phyloP scores from a whole-genome alignment of 106 monocot genomes.

The Vanilla planifolia region DNA sequence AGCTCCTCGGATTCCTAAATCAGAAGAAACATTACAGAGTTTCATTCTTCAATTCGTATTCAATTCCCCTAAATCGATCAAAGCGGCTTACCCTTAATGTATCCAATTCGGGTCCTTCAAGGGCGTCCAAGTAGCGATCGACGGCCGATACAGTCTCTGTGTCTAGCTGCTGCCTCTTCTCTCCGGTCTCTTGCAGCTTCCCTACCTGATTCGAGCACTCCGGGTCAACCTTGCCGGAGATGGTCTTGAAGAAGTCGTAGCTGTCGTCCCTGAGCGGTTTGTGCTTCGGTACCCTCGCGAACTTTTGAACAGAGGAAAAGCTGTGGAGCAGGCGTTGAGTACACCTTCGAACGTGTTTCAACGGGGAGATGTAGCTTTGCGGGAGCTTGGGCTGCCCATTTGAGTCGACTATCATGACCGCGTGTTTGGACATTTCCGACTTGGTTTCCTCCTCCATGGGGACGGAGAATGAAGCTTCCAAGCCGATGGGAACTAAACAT shows the following conservation, averaged over 20 bases:
- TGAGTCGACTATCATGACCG: not conserved
- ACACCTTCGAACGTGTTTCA: constrained; percentile 11
- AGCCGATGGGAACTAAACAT: constrained; percentile 25
- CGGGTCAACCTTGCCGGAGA: constrained; percentile 35
- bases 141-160: constrained; percentile 30
- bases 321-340: constrained; percentile 17
- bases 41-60: too few relatives aligned
- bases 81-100: constrained; percentile 32
- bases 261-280: constrained; percentile 22
- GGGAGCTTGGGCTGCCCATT: not conserved
- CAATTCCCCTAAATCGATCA: too few relatives aligned
- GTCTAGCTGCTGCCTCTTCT: constrained; percentile 7
- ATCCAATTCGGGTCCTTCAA: constrained; percentile 71
- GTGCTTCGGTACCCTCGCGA: not conserved
- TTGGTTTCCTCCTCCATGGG: constrained; percentile 9
- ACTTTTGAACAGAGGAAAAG: not conserved
- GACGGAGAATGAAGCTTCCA: constrained; percentile 21
- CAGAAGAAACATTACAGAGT: too few relatives aligned
- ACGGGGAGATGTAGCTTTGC: not conserved
- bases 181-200: constrained; percentile 18
- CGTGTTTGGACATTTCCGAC: constrained; percentile 1
- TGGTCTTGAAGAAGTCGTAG: constrained; percentile 47
- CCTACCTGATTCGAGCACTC: constrained; percentile 29
- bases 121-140: constrained; percentile 55
- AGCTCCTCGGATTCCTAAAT: constrained; percentile 36